phyloP scores from a whole-genome alignment of 179 eudicot genomes.

The Sideroxylon spinosum region DNA sequence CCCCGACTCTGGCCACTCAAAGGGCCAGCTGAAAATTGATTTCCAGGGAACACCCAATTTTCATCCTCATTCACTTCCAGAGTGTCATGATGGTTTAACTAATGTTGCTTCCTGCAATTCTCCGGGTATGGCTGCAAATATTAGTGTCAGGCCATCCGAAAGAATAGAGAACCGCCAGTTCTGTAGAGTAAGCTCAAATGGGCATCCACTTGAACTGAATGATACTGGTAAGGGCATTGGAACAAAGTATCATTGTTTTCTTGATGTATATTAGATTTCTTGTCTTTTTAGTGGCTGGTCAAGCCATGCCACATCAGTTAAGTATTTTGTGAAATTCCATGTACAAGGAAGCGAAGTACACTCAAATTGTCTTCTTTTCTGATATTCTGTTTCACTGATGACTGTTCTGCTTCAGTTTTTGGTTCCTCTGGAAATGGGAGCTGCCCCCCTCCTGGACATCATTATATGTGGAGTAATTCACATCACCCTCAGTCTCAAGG shows the following conservation, averaged over 20 bases:
- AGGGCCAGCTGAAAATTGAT: conserved; percentile 33
- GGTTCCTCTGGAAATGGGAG: conserved; percentile 50
- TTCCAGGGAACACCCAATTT: conserved; percentile 29
- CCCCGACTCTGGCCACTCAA: conserved; percentile 32
- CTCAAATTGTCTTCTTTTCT: background rate
- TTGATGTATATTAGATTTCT: background rate
- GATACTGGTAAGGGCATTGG: conserved; percentile 37
- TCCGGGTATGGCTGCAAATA: conserved; percentile 33
- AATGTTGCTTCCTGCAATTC: conserved; percentile 36
- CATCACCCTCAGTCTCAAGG: conserved; percentile 40
- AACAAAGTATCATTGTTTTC: background rate
- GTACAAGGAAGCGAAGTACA: background rate
- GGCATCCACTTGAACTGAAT: conserved; percentile 41
- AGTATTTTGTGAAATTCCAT: background rate
- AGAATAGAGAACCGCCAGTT: conserved; percentile 42
- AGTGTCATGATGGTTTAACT: conserved; percentile 44
- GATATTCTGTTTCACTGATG: conserved; percentile 8
- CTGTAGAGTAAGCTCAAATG: conserved; percentile 39
- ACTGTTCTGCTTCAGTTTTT: conserved; percentile 35
- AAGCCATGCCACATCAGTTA: background rate
- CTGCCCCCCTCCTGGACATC: conserved; percentile 43
- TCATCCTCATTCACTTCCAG: conserved; percentile 67
- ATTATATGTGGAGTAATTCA: conserved; percentile 55
- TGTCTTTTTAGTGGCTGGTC: conserved; percentile 5
- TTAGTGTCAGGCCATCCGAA: conserved; percentile 36